phyloP scores from a whole-genome alignment of 2,329 filamentous ascomycete species.

The Xylariaceae sp. region DNA sequence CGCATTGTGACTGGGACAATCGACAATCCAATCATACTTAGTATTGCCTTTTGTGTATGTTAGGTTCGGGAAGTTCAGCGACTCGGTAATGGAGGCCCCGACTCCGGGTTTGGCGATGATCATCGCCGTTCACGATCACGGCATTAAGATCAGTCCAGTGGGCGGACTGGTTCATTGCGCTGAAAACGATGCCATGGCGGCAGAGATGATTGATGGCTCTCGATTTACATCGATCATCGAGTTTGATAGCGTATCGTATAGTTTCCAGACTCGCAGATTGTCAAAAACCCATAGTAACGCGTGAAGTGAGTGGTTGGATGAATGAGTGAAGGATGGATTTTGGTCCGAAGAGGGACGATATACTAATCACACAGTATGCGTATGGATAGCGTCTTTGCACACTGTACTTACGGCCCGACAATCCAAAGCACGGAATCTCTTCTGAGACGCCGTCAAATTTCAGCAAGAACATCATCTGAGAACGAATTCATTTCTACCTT shows the following conservation, averaged over 20 bases:
- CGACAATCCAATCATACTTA: not conserved
- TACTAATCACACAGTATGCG: not conserved
- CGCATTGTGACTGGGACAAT: too few species aligned
- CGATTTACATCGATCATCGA: not conserved
- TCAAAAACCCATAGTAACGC: too few species aligned
- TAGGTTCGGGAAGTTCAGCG: slow-evolving; percentile 5
- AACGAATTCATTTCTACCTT: too few species aligned
- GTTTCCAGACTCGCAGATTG: too few species aligned
- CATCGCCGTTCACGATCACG: not conserved
- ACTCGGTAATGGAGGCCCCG: slow-evolving; percentile 11
- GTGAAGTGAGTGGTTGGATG: too few species aligned
- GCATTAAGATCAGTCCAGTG: not conserved
- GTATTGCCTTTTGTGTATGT: not conserved
- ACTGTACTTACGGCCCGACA: not conserved
- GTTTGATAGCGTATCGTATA: too few species aligned
- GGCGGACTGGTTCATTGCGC: not conserved
- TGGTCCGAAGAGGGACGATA: not conserved
- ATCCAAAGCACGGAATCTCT: not conserved
- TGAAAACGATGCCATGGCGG: not conserved
- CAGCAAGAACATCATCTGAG: too few species aligned
- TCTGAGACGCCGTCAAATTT: too few species aligned
- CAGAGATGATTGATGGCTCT: not conserved
- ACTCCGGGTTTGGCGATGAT: slow-evolving; percentile 9
- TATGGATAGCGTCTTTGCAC: not conserved
- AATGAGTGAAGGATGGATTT: not conserved